Evolutionary conservation across 2,329 filamentous ascomycete species (phyloP).

Genomic region (Ophiostoma himal-ulmi): DNA sequence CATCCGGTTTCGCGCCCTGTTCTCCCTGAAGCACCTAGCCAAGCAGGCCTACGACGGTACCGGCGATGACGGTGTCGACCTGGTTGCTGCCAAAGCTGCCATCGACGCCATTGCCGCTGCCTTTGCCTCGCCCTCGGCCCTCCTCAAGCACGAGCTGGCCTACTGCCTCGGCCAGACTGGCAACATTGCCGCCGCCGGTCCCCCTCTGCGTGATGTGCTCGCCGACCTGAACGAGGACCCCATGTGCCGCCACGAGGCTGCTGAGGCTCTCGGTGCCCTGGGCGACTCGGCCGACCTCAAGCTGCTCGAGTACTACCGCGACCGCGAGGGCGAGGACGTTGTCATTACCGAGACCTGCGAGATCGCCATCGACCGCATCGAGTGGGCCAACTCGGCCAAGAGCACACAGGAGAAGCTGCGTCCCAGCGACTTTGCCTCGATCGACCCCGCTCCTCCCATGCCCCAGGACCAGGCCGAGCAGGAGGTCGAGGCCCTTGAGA

Average conservation of each 20-base stretch:
- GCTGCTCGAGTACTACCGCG: constrained; percentile 65
- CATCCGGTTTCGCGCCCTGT: constrained; percentile 88
- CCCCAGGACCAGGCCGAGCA: constrained; percentile 51
- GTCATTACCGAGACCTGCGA: constrained; percentile 95
- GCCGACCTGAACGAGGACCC: constrained; percentile 75
- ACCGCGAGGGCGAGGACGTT: constrained; percentile 68
- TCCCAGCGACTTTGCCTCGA: constrained; percentile 81
- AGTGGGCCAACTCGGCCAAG: constrained; percentile 79
- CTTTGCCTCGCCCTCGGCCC: constrained; percentile 76
- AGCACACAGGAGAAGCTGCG: constrained; percentile 61
- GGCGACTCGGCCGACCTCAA: constrained; percentile 68
- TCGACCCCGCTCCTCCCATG: constrained; percentile 89
- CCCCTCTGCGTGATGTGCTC: constrained; percentile 66
- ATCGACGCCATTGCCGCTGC: constrained; percentile 81
- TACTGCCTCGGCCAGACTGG: constrained; percentile 93
- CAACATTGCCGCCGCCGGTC: constrained; percentile 62
- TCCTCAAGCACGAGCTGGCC: constrained; percentile 93
- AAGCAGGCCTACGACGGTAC: constrained; percentile 44
- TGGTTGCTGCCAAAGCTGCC: constrained; percentile 46
- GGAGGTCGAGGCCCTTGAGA: constrained; percentile 57
- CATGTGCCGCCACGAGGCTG: constrained; percentile 95
- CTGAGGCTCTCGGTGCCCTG: constrained; percentile 86
- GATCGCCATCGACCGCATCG: constrained; percentile 87
- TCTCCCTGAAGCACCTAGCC: constrained; percentile 93
- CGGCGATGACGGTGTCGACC: constrained; percentile 32